phyloP scores from a whole-genome alignment of 2,329 filamentous ascomycete genomes.

The Penicillium glabrum region DNA sequence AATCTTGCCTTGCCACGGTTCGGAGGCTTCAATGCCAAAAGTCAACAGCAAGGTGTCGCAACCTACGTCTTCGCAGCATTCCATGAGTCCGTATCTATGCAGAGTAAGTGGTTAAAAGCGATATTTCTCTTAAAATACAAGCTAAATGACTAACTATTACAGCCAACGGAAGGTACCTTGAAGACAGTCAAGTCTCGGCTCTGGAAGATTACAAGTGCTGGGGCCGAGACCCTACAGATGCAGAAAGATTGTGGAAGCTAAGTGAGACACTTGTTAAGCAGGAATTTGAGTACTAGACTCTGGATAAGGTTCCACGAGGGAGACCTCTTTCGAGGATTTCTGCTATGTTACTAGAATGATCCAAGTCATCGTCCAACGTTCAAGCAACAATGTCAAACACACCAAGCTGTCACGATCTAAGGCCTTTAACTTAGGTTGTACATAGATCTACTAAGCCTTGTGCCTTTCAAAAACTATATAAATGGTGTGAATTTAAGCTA shows the following conservation, averaged over 20 bases:
- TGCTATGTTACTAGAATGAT: too few species aligned
- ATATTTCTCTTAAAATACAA: not conserved
- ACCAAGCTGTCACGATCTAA: too few species aligned
- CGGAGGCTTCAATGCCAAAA: constrained; percentile 17
- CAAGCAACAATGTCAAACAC: too few species aligned
- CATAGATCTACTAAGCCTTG: too few species aligned
- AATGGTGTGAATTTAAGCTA: too few species aligned
- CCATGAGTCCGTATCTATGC: constrained; percentile 18
- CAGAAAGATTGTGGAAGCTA: constrained; percentile 47
- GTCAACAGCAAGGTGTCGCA: constrained; percentile 28
- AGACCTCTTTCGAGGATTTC: too few species aligned
- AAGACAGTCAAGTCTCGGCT: constrained; percentile 31
- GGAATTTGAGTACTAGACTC: constrained; percentile 29
- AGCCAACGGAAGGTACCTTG: constrained; percentile 40
- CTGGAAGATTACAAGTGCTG: constrained; percentile 13
- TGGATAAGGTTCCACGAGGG: not conserved
- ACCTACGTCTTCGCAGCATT: constrained; percentile 37
- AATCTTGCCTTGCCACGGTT: constrained; percentile 14
- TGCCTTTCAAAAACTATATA: too few species aligned
- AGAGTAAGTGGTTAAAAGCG: constrained; percentile 7
- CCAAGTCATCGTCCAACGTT: too few species aligned
- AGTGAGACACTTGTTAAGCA: constrained; percentile 47
- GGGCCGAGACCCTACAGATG: constrained; percentile 19
- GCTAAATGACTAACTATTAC: constrained; percentile 15
- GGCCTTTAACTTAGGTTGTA: too few species aligned